Evolutionary conservation across 208 protist genomes (phyloP).

Genomic region (Wallacemonas sp.): DNA sequence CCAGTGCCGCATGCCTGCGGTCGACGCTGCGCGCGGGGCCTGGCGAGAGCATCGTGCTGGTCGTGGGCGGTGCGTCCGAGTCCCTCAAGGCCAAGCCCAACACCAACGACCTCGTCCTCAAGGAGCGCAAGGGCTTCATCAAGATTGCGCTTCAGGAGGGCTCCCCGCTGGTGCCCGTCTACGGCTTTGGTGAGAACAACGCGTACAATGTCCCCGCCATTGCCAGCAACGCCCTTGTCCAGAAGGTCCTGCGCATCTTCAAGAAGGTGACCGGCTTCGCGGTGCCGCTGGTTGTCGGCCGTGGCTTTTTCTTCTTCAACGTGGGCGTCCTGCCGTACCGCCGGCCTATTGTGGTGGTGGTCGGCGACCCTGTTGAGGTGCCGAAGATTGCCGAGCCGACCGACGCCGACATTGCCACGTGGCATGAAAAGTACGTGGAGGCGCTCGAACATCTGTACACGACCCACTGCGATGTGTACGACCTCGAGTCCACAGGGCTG

Average conservation of each 20-base stretch:
- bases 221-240: slow-evolving; percentile 31
- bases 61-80: slow-evolving; percentile 85
- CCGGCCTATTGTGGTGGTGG: slow-evolving; percentile 77
- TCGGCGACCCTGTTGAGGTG: slow-evolving; percentile 74
- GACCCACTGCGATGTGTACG: slow-evolving; percentile 70
- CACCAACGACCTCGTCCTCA: slow-evolving; percentile 73
- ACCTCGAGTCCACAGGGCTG: slow-evolving; percentile 66
- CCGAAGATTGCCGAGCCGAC: slow-evolving; percentile 71
- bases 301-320: slow-evolving; percentile 81
- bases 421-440: slow-evolving; percentile 79
- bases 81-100: slow-evolving; percentile 65
- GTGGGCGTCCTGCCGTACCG: slow-evolving; percentile 76
- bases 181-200: slow-evolving; percentile 90
- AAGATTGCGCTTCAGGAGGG: slow-evolving; percentile 86
- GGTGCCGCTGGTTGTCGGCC: slow-evolving; percentile 66
- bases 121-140: slow-evolving; percentile 84
- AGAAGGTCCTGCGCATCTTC: slow-evolving; percentile 27
- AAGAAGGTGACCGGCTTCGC: slow-evolving; percentile 63
- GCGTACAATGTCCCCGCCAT: slow-evolving; percentile 60
- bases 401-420: slow-evolving; percentile 58
- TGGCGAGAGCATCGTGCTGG: slow-evolving; percentile 81
- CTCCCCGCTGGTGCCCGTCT: slow-evolving; percentile 75
- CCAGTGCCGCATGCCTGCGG: slow-evolving; percentile 69
- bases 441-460: slow-evolving; percentile 74
- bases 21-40: slow-evolving; percentile 68